Evolutionary conservation across 192 early-diverging fungal genomes (phyloP).

Genomic region (Mortierella claussenii): DNA sequence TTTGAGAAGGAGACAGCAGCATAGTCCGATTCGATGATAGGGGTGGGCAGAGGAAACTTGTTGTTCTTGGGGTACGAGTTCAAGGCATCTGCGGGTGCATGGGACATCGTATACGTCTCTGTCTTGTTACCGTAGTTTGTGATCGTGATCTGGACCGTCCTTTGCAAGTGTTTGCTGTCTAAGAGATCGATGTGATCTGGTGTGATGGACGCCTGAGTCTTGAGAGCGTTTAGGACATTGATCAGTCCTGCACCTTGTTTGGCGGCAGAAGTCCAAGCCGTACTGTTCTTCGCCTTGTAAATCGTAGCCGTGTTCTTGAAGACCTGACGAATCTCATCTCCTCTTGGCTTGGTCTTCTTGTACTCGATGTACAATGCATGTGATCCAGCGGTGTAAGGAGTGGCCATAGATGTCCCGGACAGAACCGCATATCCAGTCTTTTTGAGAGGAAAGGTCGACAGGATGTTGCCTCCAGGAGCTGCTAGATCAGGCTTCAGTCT

Average conservation of each 20-base stretch:
- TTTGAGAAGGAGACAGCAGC: conserved; percentile 52
- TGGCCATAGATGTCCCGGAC: conserved; percentile 70
- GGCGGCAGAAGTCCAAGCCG: conserved; percentile 54
- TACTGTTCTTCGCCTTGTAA: conserved; percentile 7
- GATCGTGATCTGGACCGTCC: conserved; percentile 50
- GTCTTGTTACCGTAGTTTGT: conserved; percentile 51
- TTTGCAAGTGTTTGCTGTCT: conserved; percentile 52
- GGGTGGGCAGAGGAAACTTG: conserved; percentile 34
- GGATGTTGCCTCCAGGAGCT: conserved; percentile 63
- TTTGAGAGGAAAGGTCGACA: conserved; percentile 58
- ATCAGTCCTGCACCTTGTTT: conserved; percentile 81
- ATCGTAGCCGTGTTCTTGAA: conserved; percentile 47
- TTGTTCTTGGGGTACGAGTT: conserved; percentile 48
- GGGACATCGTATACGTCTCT: conserved; percentile 46
- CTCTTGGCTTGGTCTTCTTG: conserved; percentile 10
- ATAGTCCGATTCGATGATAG: conserved; percentile 24
- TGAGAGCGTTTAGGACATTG: conserved; percentile 71
- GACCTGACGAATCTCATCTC: conserved; percentile 17
- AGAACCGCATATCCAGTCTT: conserved; percentile 55
- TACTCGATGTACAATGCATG: conserved; percentile 32
- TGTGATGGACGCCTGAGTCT: conserved; percentile 56
- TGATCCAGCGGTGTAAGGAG: conserved; percentile 51
- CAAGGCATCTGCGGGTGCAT: conserved; percentile 52
- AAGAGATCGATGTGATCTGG: conserved; percentile 70
- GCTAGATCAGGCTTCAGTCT: conserved; percentile 64